These are phyloP conservation scores for Dictyostelium intermedium DNA, from an alignment of 78 protist species.

Conservation along the genomic window DNA sequence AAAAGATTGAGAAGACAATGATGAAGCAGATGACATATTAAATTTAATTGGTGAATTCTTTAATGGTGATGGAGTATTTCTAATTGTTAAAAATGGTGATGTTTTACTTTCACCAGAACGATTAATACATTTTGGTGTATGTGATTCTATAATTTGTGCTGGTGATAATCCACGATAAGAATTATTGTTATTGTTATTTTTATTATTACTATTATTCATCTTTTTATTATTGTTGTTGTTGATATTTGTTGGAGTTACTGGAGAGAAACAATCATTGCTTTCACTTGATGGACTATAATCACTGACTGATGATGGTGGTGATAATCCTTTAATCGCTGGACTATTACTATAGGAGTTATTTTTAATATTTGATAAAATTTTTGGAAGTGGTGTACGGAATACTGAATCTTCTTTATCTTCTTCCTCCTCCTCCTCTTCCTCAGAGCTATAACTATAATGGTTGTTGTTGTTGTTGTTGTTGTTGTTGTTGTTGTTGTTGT, in stretches of 20 bases:
- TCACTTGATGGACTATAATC: slow-evolving; percentile 10
- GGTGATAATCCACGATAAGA: slow-evolving; percentile 25
- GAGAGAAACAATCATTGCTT: neutral
- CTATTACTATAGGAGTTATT: neutral
- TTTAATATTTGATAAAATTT: neutral
- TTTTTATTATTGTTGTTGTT: neutral
- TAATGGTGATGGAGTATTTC: neutral
- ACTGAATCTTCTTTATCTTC: neutral
- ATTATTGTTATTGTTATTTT: neutral
- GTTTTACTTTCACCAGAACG: neutral
- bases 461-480: neutral
- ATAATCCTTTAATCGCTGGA: neutral
- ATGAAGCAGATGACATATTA: neutral
- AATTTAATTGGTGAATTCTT: slow-evolving; percentile 30
- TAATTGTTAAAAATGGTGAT: slow-evolving; percentile 12
- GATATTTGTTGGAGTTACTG: neutral
- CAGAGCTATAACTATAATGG: neutral
- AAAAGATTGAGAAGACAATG: neutral
- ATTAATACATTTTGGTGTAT: neutral
- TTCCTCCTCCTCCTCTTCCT: neutral
- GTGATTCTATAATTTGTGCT: neutral
- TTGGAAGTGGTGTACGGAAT: slow-evolving; percentile 3
- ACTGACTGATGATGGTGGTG: slow-evolving; percentile 7
- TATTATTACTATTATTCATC: neutral
- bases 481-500: neutral